Evolutionary conservation across 2,329 filamentous ascomycete species (phyloP), one percentile per base, ranked within the genome.

Genomic region (Dothiorella sarmentorum): DNA sequence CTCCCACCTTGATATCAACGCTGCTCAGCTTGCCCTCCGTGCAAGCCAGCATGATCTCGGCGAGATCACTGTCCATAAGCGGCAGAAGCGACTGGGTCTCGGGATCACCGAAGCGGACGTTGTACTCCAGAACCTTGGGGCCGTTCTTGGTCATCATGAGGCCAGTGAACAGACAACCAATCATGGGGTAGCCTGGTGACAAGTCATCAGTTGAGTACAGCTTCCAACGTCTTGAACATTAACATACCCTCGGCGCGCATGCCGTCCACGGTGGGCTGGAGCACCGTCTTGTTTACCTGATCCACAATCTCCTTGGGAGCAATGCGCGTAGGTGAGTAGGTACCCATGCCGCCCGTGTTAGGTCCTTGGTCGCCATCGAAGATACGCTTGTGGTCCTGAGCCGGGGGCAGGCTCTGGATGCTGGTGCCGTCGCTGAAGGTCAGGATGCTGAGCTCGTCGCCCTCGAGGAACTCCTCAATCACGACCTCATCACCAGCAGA

Each of bases 261-360:
- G 60, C 91, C 92, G 61, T 90, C 84, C 61, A 97, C 85, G 2
- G 92, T 97, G 6, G 93, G 92, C 71, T 91, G 85, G n/a, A 97
- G 82, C 57, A 97, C 88, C 31, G 88, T 89, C 58, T 81, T 80
- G 70, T 97, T 88, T 61, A 99, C 85, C 61, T 86, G 81, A 17
- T 87, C 87, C 17, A 94, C 82, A n/a, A 96, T 80, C 61, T 87
- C 84, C 53, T 66, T 65, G 0, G 74, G 77, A 15, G 78, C 78
- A 24, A 75, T 76, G 35, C 69, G 73, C 7, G 79, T 88, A 1
- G 92, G 95, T 15, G 92, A 91, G 74, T 97, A 97, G 71, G 91
- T 96, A 53, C 94, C 94, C 94, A 97, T 97, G 38, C 94, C 94
- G 61, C 93, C 94, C 2, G 94, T 97, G 76, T 97, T 97, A 35